phyloP scores from a whole-genome alignment of 495 filamentous ascomycete species.

The Aspergillus indologenus region DNA sequence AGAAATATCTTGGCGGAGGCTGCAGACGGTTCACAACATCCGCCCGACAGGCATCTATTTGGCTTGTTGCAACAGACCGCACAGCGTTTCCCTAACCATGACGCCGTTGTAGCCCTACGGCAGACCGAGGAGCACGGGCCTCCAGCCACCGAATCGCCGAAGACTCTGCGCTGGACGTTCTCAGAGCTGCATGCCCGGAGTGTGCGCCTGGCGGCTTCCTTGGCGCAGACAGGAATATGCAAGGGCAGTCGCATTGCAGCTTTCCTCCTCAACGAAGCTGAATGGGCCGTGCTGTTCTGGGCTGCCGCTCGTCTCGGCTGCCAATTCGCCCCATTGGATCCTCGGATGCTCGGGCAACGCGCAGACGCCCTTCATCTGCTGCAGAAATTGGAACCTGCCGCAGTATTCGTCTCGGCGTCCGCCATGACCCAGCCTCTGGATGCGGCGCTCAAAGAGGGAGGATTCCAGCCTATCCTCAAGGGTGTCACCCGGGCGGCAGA shows the following conservation, averaged over 20 bases:
- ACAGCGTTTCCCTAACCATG: background rate
- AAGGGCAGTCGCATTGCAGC: constrained; percentile 20
- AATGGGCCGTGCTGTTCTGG: constrained; percentile 34
- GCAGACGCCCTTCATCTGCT: constrained; percentile 22
- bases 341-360: constrained; percentile 14
- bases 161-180: constrained; percentile 13
- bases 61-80: background rate
- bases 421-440: constrained; percentile 5
- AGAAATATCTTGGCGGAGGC: background rate
- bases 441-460: background rate
- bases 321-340: constrained; percentile 30
- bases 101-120: background rate
- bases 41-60: background rate
- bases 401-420: constrained; percentile 23
- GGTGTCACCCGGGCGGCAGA: background rate
- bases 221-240: constrained; percentile 9
- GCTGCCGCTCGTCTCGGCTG: constrained; percentile 26
- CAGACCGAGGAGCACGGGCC: background rate
- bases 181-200: constrained; percentile 15
- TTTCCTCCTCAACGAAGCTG: constrained; percentile 30
- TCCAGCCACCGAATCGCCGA: background rate
- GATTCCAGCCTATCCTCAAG: background rate
- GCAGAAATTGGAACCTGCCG: constrained; percentile 13
- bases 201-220: constrained; percentile 9
- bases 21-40: background rate